A percentile compares a stretch with the other conserved stretches of the same genome.
Evolutionary conservation across 306 rosid genomes (phyloP).

Genomic region (Pterocarpus santalinus): DNA sequence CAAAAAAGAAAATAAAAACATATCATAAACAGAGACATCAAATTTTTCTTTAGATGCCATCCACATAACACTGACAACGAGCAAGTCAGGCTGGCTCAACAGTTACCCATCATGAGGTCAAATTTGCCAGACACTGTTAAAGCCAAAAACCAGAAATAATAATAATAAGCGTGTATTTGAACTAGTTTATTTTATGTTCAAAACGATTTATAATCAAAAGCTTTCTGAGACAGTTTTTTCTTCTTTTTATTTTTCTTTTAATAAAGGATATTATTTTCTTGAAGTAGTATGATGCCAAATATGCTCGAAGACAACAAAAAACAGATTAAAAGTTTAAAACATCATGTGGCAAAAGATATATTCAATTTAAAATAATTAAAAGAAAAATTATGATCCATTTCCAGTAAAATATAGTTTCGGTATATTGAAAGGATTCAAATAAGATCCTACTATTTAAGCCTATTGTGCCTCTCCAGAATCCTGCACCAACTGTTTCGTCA

Average conservation of each 20-base stretch:
- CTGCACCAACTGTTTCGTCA: not conserved
- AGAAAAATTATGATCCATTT: not conserved
- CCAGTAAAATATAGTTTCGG: not conserved
- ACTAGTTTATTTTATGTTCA: not conserved
- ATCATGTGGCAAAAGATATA: not conserved
- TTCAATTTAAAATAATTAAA: not conserved
- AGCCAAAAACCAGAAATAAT: not conserved
- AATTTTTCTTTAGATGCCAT: conserved; percentile 2
- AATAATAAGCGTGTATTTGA: not conserved
- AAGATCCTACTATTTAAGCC: not conserved
- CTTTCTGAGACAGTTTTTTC: not conserved
- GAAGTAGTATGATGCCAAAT: not conserved
- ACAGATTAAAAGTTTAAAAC: not conserved
- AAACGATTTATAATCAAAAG: too few species aligned
- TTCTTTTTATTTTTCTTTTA: too few species aligned
- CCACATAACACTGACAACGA: conserved; percentile 12
- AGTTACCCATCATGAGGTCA: not conserved
- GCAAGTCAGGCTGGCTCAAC: conserved; percentile 10
- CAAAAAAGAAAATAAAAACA: conserved; percentile 15
- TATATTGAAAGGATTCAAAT: conserved; percentile 20
- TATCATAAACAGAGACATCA: not conserved
- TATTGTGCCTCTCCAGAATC: not conserved
- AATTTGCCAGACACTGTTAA: conserved; percentile 15
- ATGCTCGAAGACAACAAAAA: not conserved
- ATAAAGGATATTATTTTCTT: not conserved